These are phyloP conservation scores for Cynanchum wilfordii DNA, from an alignment of 257 asterid species.

Conservation along the genomic window DNA sequence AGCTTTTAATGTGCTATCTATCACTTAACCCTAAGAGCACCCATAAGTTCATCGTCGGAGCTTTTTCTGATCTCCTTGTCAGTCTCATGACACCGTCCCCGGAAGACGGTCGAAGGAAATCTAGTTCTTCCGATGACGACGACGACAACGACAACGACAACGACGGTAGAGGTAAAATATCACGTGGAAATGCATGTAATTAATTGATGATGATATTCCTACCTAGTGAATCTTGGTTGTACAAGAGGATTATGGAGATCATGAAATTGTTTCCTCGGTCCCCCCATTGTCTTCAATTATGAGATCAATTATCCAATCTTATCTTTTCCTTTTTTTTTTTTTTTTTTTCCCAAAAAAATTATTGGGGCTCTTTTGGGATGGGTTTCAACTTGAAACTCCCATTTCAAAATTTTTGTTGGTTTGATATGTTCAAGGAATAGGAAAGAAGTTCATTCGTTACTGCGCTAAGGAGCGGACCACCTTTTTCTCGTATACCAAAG, in stretches of 20 bases:
- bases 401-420: background rate
- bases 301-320: background rate
- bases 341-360: too few relatives aligned
- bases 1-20: constrained; percentile 71
- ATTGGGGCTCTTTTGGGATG: background rate
- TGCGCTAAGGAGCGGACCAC: background rate
- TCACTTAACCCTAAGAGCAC: constrained; percentile 73
- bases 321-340: background rate
- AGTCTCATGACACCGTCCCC: constrained; percentile 39
- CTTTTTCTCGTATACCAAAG: background rate
- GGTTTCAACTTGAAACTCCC: too few relatives aligned
- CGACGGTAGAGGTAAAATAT: constrained; percentile 24
- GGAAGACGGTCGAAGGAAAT: constrained; percentile 30
- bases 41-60: constrained; percentile 80
- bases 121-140: background rate
- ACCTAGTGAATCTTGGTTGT: background rate
- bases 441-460: background rate
- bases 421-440: background rate
- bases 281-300: background rate
- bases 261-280: constrained; percentile 26
- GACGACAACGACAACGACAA: too few relatives aligned
- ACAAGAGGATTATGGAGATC: background rate
- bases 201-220: background rate
- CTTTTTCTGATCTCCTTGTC: constrained; percentile 83
- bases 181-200: constrained; percentile 27